phyloP scores from a whole-genome alignment of 2,329 filamentous ascomycete genomes.

The Paecilomyces dactylethromorphus region DNA sequence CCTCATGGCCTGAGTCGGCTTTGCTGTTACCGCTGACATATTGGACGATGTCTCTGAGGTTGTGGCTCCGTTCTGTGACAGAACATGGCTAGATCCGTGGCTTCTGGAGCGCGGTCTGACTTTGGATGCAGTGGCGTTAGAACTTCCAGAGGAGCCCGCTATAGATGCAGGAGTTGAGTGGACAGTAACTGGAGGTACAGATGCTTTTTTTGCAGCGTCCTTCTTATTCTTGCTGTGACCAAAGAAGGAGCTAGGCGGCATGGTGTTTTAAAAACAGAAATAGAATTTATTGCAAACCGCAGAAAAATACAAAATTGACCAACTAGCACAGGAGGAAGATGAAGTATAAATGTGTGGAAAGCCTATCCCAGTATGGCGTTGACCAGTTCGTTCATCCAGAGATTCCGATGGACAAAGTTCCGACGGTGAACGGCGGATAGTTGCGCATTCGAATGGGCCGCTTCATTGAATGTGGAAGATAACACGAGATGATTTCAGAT shows the following conservation, averaged over 20 bases:
- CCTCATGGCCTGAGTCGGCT: background rate
- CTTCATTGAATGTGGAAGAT: background rate
- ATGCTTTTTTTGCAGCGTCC: background rate
- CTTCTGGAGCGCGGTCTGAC: conserved; percentile 4
- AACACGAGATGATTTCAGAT: background rate
- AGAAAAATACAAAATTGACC: background rate
- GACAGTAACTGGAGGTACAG: background rate
- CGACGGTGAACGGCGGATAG: background rate
- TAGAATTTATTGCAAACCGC: background rate
- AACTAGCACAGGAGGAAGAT: background rate
- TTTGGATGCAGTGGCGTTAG: background rate
- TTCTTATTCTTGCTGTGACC: background rate
- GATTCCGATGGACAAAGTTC: background rate
- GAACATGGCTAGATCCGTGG: conserved; percentile 1
- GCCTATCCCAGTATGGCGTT: background rate
- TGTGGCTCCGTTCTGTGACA: background rate
- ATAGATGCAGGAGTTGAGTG: conserved; percentile 1
- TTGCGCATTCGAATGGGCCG: background rate
- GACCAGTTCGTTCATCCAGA: background rate
- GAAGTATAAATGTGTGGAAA: background rate
- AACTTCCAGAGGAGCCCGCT: conserved; percentile 1
- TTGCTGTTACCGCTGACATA: conserved; percentile 3
- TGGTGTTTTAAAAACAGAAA: background rate
- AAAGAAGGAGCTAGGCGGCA: background rate
- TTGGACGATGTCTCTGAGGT: conserved; percentile 2